Base-by-base conservation (phyloP, 345 rosid genomes). In the Ceriops tagal region DNA sequence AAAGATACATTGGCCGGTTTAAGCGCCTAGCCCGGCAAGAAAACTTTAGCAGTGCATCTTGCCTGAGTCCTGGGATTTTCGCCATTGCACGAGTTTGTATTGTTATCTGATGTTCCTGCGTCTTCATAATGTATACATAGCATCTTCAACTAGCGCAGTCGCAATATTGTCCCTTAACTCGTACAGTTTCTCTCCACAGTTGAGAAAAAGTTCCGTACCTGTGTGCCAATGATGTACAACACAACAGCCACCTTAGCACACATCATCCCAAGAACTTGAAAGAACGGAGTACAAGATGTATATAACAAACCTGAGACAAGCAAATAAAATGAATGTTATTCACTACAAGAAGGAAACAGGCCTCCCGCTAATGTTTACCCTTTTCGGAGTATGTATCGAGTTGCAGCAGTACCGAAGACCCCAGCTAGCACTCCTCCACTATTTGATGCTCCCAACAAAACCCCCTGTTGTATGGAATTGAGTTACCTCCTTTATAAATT, bases 381-480 rank as follows among this genome's bases (percentile, higher is more conserved):
- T 72, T 84, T 83, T 80, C 91, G 97, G 64, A 93, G 93, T 52
- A 93, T 93, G 84, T 88, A 91, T 62, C 97, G 97, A 6, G 96
- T 93, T 39, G 92, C 96, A 26, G 97, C 98, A 52, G 98, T 93
- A 74, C 98, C 97, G 71, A 91, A 85, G 64, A 91, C 97, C 79
- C 96, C 97, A 16, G 97, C 97, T 19, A 93, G 92, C 69, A 93
- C 97, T 63, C 97, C 97, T 15, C 96, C 96, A 28, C 96, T 93
- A 79, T 93, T 93, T 61, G 97, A 93, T 66, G 91, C 84, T 65
- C 98, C 98, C 74, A 91, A 79, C 32, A 93, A 85, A 57, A 89
- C 97, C 81, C 97, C 98, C 97, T 89, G 86, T 34, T 24, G 9
- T 70, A 77, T 71, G 67, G 67, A 66, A 43, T 59, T 53, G 26